Base-by-base conservation (phyloP, 2,329 filamentous ascomycete species). In the Diaporthe sp. region DNA sequence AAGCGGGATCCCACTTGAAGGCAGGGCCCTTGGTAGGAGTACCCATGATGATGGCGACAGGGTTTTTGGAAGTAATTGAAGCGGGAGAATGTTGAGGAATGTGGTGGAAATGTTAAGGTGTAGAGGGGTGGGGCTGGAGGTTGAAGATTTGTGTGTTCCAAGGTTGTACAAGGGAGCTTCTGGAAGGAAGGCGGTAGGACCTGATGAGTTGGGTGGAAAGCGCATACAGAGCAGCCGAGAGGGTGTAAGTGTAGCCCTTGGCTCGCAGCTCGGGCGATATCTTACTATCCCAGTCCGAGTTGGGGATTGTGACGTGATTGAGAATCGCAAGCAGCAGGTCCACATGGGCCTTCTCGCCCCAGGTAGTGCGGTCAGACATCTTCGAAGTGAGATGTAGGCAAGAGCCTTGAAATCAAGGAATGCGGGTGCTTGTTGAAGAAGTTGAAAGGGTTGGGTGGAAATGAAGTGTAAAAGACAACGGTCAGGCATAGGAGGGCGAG, bases 181-280 rank as follows among this genome's bases (percentile, higher is more conserved):
- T 42, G 7, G 15, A 19, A n/a, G 39, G 2, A 28, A 28, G 25
- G 42, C 4, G 19, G 53, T 10, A 55, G 59, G 25, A 25, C 8
- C 13, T 39, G 72, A 37, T n/a, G 68, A 62, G 49, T 57, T 37
- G 34, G 61, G 62, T 25, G 34, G 34, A 73, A 73, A 68, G 69
- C 22, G 74, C 79, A 72, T 86, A 88, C 85, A 84, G 81, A 49
- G 87, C 83, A 70, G 86, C 87, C 39, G 80, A 81, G 39, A 84
- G 80, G 4, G 83, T 83, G 70, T 86, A 88, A 0, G 78, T 78
- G 73, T 88, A 87, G 13, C 86, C 86, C 73, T 82, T 81, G 8
- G 71, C 39, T 4, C 44, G 19, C 4, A 82, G 79, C 6, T 76
- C 68, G 0, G 71, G 61, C 13, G 79, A 49, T 62, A 82, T 77